phyloP scores from a whole-genome alignment of 2,329 filamentous ascomycete genomes.

The Dendrostoma leiphaemia region DNA sequence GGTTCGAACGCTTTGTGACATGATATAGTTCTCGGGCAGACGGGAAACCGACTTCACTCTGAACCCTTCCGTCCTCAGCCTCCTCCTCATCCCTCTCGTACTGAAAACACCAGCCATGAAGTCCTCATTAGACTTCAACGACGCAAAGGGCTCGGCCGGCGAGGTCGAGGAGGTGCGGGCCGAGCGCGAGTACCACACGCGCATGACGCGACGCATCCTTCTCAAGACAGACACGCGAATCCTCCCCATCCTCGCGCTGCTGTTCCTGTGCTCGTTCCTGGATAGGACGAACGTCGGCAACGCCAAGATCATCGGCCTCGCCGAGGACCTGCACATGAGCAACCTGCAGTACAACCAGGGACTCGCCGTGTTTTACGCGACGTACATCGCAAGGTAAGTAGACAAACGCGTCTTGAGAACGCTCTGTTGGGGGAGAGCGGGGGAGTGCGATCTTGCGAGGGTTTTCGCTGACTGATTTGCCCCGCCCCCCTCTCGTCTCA shows the following conservation, averaged over 20 bases:
- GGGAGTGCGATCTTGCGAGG: too few relatives aligned
- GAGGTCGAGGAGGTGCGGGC: slow-evolving; percentile 20
- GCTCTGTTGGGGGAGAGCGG: too few relatives aligned
- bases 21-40: too few relatives aligned
- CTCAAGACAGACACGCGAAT: slow-evolving; percentile 45
- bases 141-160: slow-evolving; percentile 21
- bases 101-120: not conserved
- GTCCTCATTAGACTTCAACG: slow-evolving; percentile 1
- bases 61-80: not conserved
- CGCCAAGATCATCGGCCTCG: slow-evolving; percentile 63
- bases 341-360: slow-evolving; percentile 64
- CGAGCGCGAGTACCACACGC: slow-evolving; percentile 12
- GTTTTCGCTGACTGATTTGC: too few relatives aligned
- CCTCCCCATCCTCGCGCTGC: slow-evolving; percentile 59
- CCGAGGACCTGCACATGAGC: slow-evolving; percentile 54
- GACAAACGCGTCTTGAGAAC: too few relatives aligned
- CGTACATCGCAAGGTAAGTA: slow-evolving; percentile 58
- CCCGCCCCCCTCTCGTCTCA: not conserved
- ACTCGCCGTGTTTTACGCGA: slow-evolving; percentile 63
- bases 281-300: slow-evolving; percentile 75
- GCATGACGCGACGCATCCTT: slow-evolving; percentile 25
- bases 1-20: too few relatives aligned
- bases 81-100: not conserved
- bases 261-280: slow-evolving; percentile 63
- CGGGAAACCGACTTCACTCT: too few relatives aligned